A percentile compares a stretch with the other conserved stretches of the same genome.
Evolutionary conservation across 2,329 filamentous ascomycete species (phyloP).

Genomic region (Lasiodiplodia hormozganensis): DNA sequence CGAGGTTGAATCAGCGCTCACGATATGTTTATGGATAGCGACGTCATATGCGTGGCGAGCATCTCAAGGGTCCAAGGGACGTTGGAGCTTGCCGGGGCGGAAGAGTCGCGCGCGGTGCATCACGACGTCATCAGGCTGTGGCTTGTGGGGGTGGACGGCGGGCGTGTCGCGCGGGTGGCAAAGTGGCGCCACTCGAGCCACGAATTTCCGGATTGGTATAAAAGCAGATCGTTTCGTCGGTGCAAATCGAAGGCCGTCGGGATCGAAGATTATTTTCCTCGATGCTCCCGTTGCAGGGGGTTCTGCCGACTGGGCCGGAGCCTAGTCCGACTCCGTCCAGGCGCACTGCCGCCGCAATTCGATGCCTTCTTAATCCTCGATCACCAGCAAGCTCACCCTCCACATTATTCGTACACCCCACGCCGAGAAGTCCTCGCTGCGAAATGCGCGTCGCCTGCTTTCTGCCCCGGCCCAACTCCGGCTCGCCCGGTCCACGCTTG

Average conservation of each 20-base stretch:
- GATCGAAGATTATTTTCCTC: not conserved
- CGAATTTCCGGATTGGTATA: constrained; percentile 6
- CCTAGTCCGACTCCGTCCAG: not conserved
- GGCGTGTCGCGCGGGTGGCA: not conserved
- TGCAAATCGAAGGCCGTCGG: not conserved
- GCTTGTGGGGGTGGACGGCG: constrained; percentile 4
- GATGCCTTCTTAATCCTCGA: constrained; percentile 2
- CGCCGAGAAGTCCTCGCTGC: not conserved
- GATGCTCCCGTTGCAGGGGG: not conserved
- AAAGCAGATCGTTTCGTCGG: not conserved
- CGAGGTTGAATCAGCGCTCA: not conserved
- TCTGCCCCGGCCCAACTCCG: not conserved
- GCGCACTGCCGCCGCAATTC: not conserved
- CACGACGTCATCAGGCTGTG: constrained; percentile 14
- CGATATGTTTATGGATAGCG: not conserved
- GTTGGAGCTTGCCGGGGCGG: not conserved
- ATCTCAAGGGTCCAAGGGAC: constrained; percentile 1
- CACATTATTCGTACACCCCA: constrained; percentile 7
- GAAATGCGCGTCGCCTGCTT: not conserved
- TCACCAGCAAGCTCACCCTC: not conserved
- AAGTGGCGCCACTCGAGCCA: constrained; percentile 14
- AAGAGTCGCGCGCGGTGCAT: too few species aligned
- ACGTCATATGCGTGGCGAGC: constrained; percentile 16
- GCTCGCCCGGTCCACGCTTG: not conserved
- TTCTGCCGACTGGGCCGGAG: constrained; percentile 5